These are phyloP conservation scores for Phialophora chinensis DNA, from an alignment of 2,329 filamentous ascomycete genomes.

Conservation along the genomic window DNA sequence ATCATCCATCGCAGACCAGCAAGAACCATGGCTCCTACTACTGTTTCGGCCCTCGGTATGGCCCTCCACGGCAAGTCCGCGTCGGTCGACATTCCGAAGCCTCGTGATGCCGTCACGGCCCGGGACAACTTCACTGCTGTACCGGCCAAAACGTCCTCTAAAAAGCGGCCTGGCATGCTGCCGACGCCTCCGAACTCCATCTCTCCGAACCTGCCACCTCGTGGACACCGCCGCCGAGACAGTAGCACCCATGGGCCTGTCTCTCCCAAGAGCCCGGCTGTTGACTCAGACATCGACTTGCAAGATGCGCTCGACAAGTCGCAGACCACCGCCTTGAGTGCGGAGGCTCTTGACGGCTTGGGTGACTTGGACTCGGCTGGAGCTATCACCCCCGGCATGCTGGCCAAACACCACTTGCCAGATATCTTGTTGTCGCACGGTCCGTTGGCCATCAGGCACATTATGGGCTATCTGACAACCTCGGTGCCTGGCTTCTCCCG, in stretches of 20 bases:
- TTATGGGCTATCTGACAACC: conserved; percentile 92
- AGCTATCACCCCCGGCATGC: conserved; percentile 80
- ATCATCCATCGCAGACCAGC: conserved; percentile 30
- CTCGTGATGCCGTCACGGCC: conserved; percentile 47
- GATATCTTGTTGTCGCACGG: conserved; percentile 89
- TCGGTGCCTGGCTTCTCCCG: conserved; percentile 88
- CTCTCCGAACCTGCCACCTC: conserved; percentile 82
- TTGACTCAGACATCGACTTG: conserved; percentile 88
- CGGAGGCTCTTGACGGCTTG: conserved; percentile 58
- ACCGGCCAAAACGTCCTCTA: conserved; percentile 37
- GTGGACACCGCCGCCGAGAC: conserved; percentile 76
- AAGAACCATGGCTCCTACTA: conserved; percentile 52
- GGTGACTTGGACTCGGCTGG: conserved; percentile 72
- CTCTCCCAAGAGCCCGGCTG: conserved; percentile 55
- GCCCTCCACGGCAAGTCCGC: conserved; percentile 58
- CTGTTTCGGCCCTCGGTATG: conserved; percentile 55
- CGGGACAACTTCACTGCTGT: conserved; percentile 47
- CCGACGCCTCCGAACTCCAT: conserved; percentile 95
- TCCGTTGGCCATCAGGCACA: conserved; percentile 89
- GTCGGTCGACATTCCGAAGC: conserved; percentile 57
- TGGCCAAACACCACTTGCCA: conserved; percentile 88
- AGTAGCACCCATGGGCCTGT: conserved; percentile 54
- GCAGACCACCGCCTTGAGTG: conserved; percentile 45
- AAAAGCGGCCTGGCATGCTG: conserved; percentile 55
- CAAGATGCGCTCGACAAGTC: conserved; percentile 68